These are phyloP conservation scores for Penicillium polonicum DNA, from an alignment of 2,329 filamentous ascomycete species.

Conservation along the genomic window DNA sequence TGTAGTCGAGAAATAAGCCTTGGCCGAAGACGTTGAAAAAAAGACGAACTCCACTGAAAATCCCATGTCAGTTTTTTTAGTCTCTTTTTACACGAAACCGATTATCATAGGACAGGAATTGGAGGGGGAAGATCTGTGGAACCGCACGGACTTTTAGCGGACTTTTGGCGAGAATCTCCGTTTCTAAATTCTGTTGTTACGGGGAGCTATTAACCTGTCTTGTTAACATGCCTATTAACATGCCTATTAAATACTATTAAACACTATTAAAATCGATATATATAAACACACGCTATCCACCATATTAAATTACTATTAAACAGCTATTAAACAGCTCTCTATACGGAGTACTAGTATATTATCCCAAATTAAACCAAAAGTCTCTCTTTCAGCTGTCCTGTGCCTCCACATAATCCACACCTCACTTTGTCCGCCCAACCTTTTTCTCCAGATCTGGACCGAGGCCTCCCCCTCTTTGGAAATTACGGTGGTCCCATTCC, in stretches of 20 bases:
- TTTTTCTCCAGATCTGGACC: constrained; percentile 24
- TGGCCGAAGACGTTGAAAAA: background rate
- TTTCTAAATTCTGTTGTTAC: background rate
- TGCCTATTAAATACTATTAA: background rate
- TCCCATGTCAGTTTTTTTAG: too few species aligned
- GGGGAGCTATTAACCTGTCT: background rate
- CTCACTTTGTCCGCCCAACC: background rate
- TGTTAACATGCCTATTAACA: background rate
- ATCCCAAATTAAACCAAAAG: background rate
- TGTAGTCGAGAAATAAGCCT: background rate
- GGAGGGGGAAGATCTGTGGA: background rate
- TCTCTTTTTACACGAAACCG: background rate
- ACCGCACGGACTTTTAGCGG: background rate
- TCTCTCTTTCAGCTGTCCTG: constrained; percentile 10
- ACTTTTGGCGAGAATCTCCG: background rate
- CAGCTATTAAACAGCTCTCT: background rate
- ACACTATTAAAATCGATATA: background rate
- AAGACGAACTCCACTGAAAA: too few species aligned
- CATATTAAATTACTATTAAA: background rate
- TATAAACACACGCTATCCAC: background rate
- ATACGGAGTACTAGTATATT: too few species aligned
- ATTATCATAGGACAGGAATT: background rate
- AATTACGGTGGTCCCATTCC: constrained; percentile 5
- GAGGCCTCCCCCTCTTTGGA: constrained; percentile 8
- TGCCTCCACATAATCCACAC: constrained; percentile 2